Evolutionary conservation across 345 rosid genomes (phyloP).

Genomic region (Melaleuca alternifolia): DNA sequence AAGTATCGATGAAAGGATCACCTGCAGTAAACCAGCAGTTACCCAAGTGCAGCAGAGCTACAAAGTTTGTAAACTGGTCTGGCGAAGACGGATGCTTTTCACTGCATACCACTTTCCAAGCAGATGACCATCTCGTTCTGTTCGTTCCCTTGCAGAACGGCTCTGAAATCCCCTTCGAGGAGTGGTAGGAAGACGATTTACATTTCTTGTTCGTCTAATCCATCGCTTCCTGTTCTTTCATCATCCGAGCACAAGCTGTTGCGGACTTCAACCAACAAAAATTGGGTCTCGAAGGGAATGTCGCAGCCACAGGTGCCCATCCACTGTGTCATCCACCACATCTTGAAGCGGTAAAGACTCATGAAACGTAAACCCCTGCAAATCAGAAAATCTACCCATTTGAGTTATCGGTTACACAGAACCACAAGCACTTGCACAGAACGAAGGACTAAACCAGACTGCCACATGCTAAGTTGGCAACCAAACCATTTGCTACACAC

Average conservation of each 20-base stretch:
- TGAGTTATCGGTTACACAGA: not conserved
- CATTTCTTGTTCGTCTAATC: constrained; percentile 7
- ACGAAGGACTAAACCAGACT: not conserved
- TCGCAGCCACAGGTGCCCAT: constrained; percentile 23
- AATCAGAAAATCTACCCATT: not conserved
- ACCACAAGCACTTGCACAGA: not conserved
- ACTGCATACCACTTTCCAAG: constrained; percentile 22
- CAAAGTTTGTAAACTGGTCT: not conserved
- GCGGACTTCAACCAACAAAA: constrained; percentile 23
- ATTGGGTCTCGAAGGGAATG: constrained; percentile 28
- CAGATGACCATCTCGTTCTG: constrained; percentile 21
- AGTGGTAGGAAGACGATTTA: constrained; percentile 20
- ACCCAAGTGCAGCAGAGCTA: not conserved
- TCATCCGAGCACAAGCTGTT: constrained; percentile 8
- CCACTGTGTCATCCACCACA: constrained; percentile 35
- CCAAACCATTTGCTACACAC: not conserved
- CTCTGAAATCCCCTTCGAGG: constrained; percentile 23
- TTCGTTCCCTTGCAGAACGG: constrained; percentile 22
- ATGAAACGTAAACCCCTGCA: constrained; percentile 16
- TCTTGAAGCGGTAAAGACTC: constrained; percentile 29
- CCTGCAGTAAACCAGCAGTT: not conserved
- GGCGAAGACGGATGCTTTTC: not conserved
- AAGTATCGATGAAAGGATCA: not conserved
- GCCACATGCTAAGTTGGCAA: not conserved
- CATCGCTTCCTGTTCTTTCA: not conserved